A percentile compares a stretch with the other conserved stretches of the same genome.
Evolutionary conservation across 1,284 basidiomycete genomes (phyloP).

Genomic region (Tilletia walkeri): DNA sequence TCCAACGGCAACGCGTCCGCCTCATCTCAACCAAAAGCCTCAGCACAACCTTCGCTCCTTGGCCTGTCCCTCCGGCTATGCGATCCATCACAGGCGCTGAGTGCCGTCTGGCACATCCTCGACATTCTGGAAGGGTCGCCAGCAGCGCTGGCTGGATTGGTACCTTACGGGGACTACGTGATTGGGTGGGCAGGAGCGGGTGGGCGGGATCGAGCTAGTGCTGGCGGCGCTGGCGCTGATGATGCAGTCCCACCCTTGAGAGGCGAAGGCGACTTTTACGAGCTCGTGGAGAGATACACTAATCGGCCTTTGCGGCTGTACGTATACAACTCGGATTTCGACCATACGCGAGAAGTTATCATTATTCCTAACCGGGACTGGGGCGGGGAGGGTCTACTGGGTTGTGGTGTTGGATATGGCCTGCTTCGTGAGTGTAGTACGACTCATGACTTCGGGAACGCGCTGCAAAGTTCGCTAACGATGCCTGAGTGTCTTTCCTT

Average conservation of each 20-base stretch:
- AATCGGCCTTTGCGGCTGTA: slow-evolving; percentile 90
- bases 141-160: slow-evolving; percentile 74
- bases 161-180: slow-evolving; percentile 84
- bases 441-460: too few relatives aligned
- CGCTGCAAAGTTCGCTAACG: too few relatives aligned
- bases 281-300: slow-evolving; percentile 87
- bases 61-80: slow-evolving; percentile 90
- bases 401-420: slow-evolving; percentile 52
- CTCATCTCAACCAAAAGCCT: slow-evolving; percentile 27
- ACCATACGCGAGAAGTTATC: slow-evolving; percentile 59
- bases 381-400: slow-evolving; percentile 51
- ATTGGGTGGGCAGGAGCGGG: slow-evolving; percentile 93
- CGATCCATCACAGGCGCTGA: slow-evolving; percentile 43
- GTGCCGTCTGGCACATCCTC: slow-evolving; percentile 83
- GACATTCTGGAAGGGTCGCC: slow-evolving; percentile 95
- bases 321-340: slow-evolving; percentile 95
- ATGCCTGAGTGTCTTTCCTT: neutral
- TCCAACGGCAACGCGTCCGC: slow-evolving; percentile 25
- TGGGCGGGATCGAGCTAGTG: neutral
- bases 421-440: slow-evolving; percentile 31
- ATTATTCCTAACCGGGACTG: slow-evolving; percentile 47
- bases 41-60: slow-evolving; percentile 68
- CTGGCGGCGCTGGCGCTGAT: neutral
- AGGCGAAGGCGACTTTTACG: slow-evolving; percentile 97
- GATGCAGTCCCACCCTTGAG: slow-evolving; percentile 54